phyloP scores from a whole-genome alignment of 2,329 filamentous ascomycete genomes.

The Arthrinium phaeospermum region DNA sequence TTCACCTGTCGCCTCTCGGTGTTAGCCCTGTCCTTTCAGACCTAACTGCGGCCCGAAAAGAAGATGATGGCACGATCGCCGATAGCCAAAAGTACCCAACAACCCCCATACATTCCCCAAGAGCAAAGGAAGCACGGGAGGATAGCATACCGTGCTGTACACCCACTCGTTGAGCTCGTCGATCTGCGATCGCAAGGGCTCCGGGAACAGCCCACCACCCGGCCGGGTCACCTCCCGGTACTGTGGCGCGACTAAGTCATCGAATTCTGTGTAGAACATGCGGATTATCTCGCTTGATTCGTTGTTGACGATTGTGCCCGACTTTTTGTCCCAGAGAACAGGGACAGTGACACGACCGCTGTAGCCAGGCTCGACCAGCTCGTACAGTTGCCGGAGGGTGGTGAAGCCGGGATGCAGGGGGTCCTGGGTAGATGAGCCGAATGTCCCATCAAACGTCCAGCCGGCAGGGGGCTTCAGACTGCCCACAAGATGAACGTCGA shows the following conservation, averaged over 20 bases:
- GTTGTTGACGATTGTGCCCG: conserved; percentile 77
- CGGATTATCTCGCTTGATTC: conserved; percentile 85
- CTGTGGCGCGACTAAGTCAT: conserved; percentile 59
- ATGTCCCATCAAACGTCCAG: conserved; percentile 57
- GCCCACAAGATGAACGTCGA: conserved; percentile 67
- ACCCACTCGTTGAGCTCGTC: conserved; percentile 73
- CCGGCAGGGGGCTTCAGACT: conserved; percentile 63
- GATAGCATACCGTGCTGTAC: conserved; percentile 50
- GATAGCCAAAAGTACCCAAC: background rate
- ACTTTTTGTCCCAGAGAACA: conserved; percentile 72
- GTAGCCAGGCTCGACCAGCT: conserved; percentile 70
- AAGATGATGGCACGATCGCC: background rate
- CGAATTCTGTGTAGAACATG: conserved; percentile 80
- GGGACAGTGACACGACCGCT: conserved; percentile 76
- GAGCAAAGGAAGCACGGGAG: too few relatives aligned
- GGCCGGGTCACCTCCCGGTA: conserved; percentile 57
- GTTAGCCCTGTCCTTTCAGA: background rate
- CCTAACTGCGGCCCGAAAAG: background rate
- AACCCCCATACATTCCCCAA: background rate
- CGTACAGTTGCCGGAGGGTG: conserved; percentile 74
- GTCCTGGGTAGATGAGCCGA: conserved; percentile 57
- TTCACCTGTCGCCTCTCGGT: conserved; percentile 35
- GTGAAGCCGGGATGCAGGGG: conserved; percentile 66
- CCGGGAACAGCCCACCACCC: conserved; percentile 63
- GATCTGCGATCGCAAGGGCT: conserved; percentile 58